These are phyloP conservation scores for Fusarium subtropicale DNA, from an alignment of 2,329 filamentous ascomycete genomes.

Conservation along the genomic window DNA sequence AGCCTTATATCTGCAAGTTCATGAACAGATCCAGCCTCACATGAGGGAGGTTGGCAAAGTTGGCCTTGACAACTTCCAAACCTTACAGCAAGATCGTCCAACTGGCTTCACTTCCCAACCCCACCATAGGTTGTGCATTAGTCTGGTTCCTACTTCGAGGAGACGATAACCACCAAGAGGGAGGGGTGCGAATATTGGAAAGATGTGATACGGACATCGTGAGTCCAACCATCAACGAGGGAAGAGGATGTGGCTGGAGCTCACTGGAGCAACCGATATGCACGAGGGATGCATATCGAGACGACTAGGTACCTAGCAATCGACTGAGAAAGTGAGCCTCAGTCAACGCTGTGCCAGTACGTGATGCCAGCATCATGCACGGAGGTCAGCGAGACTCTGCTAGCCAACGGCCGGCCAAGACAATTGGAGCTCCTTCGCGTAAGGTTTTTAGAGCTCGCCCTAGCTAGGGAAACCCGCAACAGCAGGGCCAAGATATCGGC, in stretches of 20 bases:
- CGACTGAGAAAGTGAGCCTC: slow-evolving; percentile 21
- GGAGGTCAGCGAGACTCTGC: slow-evolving; percentile 35
- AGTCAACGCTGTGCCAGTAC: slow-evolving; percentile 6
- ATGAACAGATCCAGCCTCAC: slow-evolving; percentile 7
- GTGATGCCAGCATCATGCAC: slow-evolving; percentile 47
- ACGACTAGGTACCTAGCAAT: slow-evolving; percentile 21
- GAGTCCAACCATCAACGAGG: slow-evolving; percentile 37
- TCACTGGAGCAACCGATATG: slow-evolving; percentile 45
- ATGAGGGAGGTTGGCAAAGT: slow-evolving; percentile 24
- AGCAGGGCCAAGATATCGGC: slow-evolving; percentile 39
- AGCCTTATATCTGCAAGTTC: slow-evolving; percentile 43
- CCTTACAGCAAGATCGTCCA: slow-evolving; percentile 27
- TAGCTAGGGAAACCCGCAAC: slow-evolving; percentile 35
- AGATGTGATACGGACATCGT: slow-evolving; percentile 44
- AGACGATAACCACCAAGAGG: slow-evolving; percentile 38
- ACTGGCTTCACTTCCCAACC: slow-evolving; percentile 35
- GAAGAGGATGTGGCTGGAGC: slow-evolving; percentile 46
- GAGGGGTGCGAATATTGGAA: slow-evolving; percentile 42
- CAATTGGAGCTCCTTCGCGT: slow-evolving; percentile 28
- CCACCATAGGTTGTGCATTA: slow-evolving; percentile 45
- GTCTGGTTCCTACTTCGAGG: slow-evolving; percentile 30
- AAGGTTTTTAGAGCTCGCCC: slow-evolving; percentile 40
- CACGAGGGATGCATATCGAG: slow-evolving; percentile 34
- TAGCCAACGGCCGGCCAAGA: slow-evolving; percentile 25
- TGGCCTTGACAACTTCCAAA: slow-evolving; percentile 40